Conservation (phyloP, 2,329 filamentous ascomycete genomes). For the Aspergillus clavatus region DNA sequence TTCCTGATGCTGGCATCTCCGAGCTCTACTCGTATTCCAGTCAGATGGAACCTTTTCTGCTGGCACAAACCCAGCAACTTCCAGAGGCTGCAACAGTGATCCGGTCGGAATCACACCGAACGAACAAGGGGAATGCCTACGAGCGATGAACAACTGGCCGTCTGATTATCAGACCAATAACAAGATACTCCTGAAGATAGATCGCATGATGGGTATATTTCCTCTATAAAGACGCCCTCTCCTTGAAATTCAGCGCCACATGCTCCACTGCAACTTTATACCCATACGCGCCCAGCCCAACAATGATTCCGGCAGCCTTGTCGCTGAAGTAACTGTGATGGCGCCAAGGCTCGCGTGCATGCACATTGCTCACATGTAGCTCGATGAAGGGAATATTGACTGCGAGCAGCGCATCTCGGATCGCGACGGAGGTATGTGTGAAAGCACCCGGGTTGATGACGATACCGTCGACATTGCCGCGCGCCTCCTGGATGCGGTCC, state of each 20-base stretch:
- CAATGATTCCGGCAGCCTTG: constrained; percentile 69
- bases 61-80: constrained; percentile 28
- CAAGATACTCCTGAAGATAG: too few relatives aligned
- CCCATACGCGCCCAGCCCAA: constrained; percentile 60
- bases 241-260: constrained; percentile 37
- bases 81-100: constrained; percentile 15
- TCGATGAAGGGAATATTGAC: constrained; percentile 71
- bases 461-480: constrained; percentile 53
- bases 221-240: constrained; percentile 18
- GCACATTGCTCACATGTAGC: constrained; percentile 71
- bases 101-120: constrained; percentile 23
- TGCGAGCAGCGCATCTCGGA: constrained; percentile 68
- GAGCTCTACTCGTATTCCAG: constrained; percentile 34
- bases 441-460: constrained; percentile 72
- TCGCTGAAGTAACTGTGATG: constrained; percentile 69
- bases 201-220: too few relatives aligned
- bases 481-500: constrained; percentile 66
- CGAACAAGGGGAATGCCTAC: constrained; percentile 7
- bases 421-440: constrained; percentile 70
- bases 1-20: constrained; percentile 33
- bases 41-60: constrained; percentile 32
- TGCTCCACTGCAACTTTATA: constrained; percentile 58
- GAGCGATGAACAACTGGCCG: too few relatives aligned
- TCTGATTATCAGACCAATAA: too few relatives aligned
- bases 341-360: constrained; percentile 64